phyloP scores from a whole-genome alignment of 495 filamentous ascomycete species.

The Penicillium herquei region DNA sequence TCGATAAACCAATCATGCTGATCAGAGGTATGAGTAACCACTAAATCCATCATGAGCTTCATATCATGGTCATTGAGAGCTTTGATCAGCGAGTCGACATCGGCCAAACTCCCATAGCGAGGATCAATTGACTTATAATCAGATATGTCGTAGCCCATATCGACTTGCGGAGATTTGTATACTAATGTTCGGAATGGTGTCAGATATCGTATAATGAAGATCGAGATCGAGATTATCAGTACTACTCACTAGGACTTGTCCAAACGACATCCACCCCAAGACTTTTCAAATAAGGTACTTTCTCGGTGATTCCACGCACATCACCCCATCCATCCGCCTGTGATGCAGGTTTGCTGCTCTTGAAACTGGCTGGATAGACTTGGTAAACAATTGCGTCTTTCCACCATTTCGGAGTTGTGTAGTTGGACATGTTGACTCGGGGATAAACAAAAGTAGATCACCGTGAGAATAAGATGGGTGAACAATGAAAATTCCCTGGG shows the following conservation, averaged over 20 bases:
- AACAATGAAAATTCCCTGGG: no score
- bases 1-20: constrained; percentile 58
- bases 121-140: constrained; percentile 57
- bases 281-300: constrained; percentile 56
- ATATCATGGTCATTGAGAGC: constrained; percentile 50
- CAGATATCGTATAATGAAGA: no score
- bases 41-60: constrained; percentile 55
- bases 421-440: no score
- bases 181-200: constrained; percentile 1
- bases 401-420: constrained; percentile 27
- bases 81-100: constrained; percentile 52
- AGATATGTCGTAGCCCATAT: constrained; percentile 56
- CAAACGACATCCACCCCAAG: constrained; percentile 41
- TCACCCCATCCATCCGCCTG: constrained; percentile 50
- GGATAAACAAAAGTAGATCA: no score
- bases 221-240: no score
- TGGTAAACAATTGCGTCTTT: constrained; percentile 41
- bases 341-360: constrained; percentile 27
- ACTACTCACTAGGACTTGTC: constrained; percentile 1
- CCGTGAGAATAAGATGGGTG: no score
- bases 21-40: constrained; percentile 59
- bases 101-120: constrained; percentile 53
- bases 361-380: constrained; percentile 40
- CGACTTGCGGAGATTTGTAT: constrained; percentile 50
- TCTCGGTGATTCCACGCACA: constrained; percentile 56